phyloP scores from a whole-genome alignment of 495 filamentous ascomycete genomes.

The Xylaria flabelliformis region DNA sequence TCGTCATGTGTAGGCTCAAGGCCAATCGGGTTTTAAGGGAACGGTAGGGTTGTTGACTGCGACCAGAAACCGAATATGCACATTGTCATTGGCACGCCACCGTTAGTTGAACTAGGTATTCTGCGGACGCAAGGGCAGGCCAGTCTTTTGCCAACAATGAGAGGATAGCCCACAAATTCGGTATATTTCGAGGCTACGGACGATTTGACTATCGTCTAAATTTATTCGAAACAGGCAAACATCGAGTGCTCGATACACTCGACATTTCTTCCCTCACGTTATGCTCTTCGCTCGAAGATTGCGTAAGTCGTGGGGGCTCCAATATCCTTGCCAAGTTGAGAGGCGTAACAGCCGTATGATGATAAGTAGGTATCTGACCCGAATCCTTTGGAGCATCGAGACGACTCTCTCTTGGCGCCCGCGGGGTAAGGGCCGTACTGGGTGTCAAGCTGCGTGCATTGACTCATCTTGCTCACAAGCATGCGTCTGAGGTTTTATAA shows the following conservation, averaged over 20 bases:
- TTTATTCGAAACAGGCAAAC: background rate
- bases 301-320: constrained; percentile 1
- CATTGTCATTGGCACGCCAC: background rate
- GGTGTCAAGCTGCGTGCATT: background rate
- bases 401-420: constrained; percentile 6
- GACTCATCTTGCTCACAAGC: background rate
- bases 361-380: background rate
- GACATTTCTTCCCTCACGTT: background rate
- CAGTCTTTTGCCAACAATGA: constrained; percentile 1
- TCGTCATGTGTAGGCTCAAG: background rate
- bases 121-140: background rate
- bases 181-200: background rate
- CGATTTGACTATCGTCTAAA: background rate
- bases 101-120: background rate
- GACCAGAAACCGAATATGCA: constrained; percentile 3
- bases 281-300: background rate
- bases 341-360: background rate
- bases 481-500: background rate
- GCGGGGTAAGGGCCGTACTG: constrained; percentile 15
- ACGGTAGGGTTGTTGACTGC: background rate
- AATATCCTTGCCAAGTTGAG: constrained; percentile 10
- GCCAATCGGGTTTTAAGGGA: constrained; percentile 16
- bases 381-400: constrained; percentile 7
- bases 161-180: background rate
- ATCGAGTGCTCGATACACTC: background rate